Base-by-base conservation (phyloP, 164 flowering plant species). In the Houttuynia cordata region DNA sequence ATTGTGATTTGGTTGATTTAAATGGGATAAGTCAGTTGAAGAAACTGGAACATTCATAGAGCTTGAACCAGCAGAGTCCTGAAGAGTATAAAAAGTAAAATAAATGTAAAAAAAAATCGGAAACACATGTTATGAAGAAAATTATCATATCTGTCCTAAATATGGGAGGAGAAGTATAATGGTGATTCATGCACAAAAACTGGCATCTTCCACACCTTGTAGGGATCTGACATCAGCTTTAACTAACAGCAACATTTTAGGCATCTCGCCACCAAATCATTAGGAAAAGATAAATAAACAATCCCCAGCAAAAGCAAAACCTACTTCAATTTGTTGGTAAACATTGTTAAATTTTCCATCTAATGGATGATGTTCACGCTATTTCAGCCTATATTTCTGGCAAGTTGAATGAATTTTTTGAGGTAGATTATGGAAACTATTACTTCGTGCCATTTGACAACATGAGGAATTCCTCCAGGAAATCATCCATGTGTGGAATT, bases 11-110 rank as follows among this genome's bases (percentile, higher is more conserved):
- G 64, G 57, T 45, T 57, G 47, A 7, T 59, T 22, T 69, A 53
- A 76, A n/a, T 69, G 70, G 62, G 72, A 74, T 62, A 81, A 59
- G 8, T 83, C 85, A 69, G 76, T 78, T 24, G 84, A 71, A 53
- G 83, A 70, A 47, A 59, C 78, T 34, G 58, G 61, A 47, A 57
- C 53, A 42, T 55, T 63, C 74, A 79, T 88, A 61, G 51, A 68
- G 64, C 24, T 54, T 10, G 34, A 54, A 9, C 34, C 57, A 24
- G 30, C 57, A 54, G 57, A 54, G 30, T 23, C 57, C 57, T 54
- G 24, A 4, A 83, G 52, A 64, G 57, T 77, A 84, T 19, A 51
- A 57, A 70, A 62, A 64, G 60, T 69, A 71, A 45, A 0, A 12
- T 45, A 45, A 45, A 12, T 10, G 49, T 45, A 10, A 45, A 57